phyloP scores from a whole-genome alignment of 1,284 basidiomycete species.

The Meripilus lineatus region DNA sequence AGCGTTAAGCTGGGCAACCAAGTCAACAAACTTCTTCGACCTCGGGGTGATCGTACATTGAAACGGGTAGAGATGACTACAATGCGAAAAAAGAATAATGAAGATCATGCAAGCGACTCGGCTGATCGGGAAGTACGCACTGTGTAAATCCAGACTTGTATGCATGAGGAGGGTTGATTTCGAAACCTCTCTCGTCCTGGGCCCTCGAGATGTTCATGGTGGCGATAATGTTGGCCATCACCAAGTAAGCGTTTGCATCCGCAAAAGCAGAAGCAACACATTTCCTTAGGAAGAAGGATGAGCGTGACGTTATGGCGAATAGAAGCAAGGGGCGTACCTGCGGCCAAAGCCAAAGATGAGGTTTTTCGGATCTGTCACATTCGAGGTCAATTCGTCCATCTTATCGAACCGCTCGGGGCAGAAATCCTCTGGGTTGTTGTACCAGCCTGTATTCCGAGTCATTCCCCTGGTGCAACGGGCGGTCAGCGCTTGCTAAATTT shows the following conservation, averaged over 20 bases:
- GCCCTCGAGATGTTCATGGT: constrained; percentile 19
- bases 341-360: constrained; percentile 24
- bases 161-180: constrained; percentile 13
- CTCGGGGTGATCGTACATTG: constrained; percentile 4
- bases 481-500: neutral
- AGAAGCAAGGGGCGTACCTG: constrained; percentile 10
- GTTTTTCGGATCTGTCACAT: constrained; percentile 14
- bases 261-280: constrained; percentile 22
- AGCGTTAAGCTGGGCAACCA: constrained; percentile 4
- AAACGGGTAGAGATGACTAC: constrained; percentile 7
- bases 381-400: constrained; percentile 11
- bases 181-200: constrained; percentile 13
- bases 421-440: constrained; percentile 18
- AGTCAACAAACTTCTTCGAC: neutral
- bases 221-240: constrained; percentile 19
- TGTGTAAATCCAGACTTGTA: constrained; percentile 9
- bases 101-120: neutral
- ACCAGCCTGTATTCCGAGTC: constrained; percentile 16
- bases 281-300: constrained; percentile 8
- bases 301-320: neutral
- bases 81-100: neutral
- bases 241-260: constrained; percentile 17
- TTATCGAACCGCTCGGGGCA: constrained; percentile 18
- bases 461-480: constrained; percentile 17
- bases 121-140: neutral